Conservation (phyloP, 768 basidiomycete species). For the Suillus plorans region DNA sequence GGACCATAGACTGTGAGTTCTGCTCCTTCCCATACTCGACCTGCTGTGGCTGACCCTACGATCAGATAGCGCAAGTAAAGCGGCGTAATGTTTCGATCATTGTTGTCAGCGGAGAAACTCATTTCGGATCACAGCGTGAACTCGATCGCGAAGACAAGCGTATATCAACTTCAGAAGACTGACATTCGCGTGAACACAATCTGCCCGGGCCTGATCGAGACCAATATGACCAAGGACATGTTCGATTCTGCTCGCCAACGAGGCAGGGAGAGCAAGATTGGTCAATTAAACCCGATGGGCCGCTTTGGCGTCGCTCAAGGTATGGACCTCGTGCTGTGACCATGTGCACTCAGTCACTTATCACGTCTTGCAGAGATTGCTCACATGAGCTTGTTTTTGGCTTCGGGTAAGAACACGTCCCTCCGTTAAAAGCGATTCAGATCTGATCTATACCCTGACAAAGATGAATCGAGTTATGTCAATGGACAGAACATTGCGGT, state of each 20-base stretch:
- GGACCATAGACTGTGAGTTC: constrained; percentile 73
- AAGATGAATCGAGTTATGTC: constrained; percentile 89
- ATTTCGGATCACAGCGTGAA: constrained; percentile 61
- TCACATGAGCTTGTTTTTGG: constrained; percentile 80
- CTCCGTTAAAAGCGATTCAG: constrained; percentile 7
- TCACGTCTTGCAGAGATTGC: constrained; percentile 67
- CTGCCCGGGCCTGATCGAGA: constrained; percentile 92
- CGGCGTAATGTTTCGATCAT: constrained; percentile 54
- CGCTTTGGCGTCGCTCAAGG: constrained; percentile 83
- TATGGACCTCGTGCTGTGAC: constrained; percentile 28
- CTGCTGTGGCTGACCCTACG: constrained; percentile 17
- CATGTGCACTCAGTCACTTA: constrained; percentile 13
- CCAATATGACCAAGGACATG: constrained; percentile 80
- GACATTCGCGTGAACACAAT: constrained; percentile 89
- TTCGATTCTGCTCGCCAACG: constrained; percentile 77
- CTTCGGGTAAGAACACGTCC: constrained; percentile 60
- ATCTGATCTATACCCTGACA: constrained; percentile 8
- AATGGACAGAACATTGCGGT: constrained; percentile 87
- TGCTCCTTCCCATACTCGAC: background rate
- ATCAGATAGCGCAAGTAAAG: constrained; percentile 88
- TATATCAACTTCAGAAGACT: constrained; percentile 76
- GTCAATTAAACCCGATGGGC: constrained; percentile 77
- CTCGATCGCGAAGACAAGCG: constrained; percentile 80
- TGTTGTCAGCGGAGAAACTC: constrained; percentile 3
- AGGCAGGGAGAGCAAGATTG: constrained; percentile 75